Evolutionary conservation across 192 early-diverging fungal genomes (phyloP).

Genomic region (Entophlyctis luteolus): DNA sequence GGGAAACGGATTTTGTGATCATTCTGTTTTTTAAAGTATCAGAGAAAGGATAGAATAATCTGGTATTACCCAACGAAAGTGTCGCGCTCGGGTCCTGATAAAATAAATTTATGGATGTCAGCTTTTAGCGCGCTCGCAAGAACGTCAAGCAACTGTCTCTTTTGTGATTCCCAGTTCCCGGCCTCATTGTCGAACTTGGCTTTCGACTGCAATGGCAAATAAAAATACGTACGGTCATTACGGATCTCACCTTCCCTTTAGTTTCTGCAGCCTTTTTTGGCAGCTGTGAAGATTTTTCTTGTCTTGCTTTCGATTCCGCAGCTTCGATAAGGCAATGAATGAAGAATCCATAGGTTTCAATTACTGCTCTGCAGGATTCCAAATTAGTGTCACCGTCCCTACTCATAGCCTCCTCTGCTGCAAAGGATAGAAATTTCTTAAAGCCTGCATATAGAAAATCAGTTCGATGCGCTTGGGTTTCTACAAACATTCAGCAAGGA

Average conservation of each 20-base stretch:
- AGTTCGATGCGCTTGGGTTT: not conserved
- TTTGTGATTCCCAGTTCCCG: conserved; percentile 24
- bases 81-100: conserved; percentile 65
- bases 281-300: conserved; percentile 14
- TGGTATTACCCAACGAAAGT: conserved; percentile 53
- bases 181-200: conserved; percentile 26
- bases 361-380: conserved; percentile 53
- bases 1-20: conserved; percentile 44
- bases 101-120: conserved; percentile 68
- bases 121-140: conserved; percentile 51
- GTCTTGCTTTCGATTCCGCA: conserved; percentile 42
- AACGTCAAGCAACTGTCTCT: conserved; percentile 57
- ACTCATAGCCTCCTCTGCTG: not conserved
- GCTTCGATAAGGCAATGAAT: conserved; percentile 75
- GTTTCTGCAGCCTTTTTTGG: not conserved
- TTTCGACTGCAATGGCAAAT: not conserved
- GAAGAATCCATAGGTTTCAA: conserved; percentile 78
- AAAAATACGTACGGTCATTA: conserved; percentile 1
- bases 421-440: conserved; percentile 1
- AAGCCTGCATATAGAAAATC: not conserved
- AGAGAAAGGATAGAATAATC: not conserved
- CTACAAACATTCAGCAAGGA: conserved; percentile 62
- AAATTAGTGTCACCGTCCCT: conserved; percentile 56
- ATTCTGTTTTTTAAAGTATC: conserved; percentile 34
- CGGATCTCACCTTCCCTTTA: conserved; percentile 25